Base-by-base conservation (phyloP, 805 yeast genomes). In the Wickerhamomyces ciferrii region DNA sequence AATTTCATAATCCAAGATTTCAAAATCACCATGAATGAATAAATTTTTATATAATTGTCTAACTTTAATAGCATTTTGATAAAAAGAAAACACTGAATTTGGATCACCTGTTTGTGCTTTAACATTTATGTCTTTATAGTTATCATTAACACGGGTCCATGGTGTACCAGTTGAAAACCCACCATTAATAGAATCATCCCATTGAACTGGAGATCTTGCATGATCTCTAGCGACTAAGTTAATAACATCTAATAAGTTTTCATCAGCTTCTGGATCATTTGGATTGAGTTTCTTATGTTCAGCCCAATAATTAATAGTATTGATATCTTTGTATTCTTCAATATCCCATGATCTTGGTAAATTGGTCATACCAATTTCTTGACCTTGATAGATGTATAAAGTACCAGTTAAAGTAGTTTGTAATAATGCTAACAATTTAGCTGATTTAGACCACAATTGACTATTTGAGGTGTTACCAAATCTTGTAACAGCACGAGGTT, bases 381-480 rank as follows among this genome's bases (percentile, higher is more conserved):
- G 84, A 43, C 84, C 84, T 61, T 79, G 83, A 61, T 78, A 79
- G 36, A 79, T 62, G 61, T 68, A 79, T 45, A 76, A 60, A 14
- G 84, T 77, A 42, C 84, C 83, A 25, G 78, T 72, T 52, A 77
- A 67, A 14, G 79, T 55, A 13, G 68, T 46, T 50, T 72, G 70
- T 56, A 79, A 59, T 41, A 72, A 50, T 17, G 79, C 68, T 50
- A 79, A 56, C 56, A 77, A 60, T 61, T 79, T 79, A 27, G 79
- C 78, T 25, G 78, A 68, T 43, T 61, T 56, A 44, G 55, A 63
- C 40, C 71, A 59, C 60, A 57, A 35, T 23, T 39, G 47, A 43
- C 60, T 53, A 24, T 62, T 62, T 7, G 69, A 61, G 42, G 68
- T 72, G 59, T 69, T 67, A 41, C 79, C 81, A 56, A 76, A 78